These are phyloP conservation scores for Oleoguttula mirabilis DNA, from an alignment of 495 filamentous ascomycete species.

Conservation along the genomic window DNA sequence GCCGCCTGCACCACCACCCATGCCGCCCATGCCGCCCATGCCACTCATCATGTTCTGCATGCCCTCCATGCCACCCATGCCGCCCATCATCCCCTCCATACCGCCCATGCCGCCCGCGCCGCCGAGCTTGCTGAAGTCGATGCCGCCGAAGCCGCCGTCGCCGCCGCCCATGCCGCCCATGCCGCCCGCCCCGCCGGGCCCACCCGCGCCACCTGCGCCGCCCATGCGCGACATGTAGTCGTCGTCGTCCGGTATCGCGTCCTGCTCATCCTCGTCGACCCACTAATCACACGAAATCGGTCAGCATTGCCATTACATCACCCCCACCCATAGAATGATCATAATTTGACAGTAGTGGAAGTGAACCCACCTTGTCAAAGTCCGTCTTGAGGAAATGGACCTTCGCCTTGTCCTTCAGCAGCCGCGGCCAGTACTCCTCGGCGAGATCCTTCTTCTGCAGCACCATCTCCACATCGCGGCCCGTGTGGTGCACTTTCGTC, in stretches of 20 bases:
- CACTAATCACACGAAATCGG: too few species aligned
- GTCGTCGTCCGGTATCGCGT: conserved; percentile 73
- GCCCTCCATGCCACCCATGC: conserved; percentile 27
- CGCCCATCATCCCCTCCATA: conserved; percentile 37
- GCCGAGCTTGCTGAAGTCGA: conserved; percentile 84
- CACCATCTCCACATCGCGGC: conserved; percentile 75
- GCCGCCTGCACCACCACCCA: conserved; percentile 41
- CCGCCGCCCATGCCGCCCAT: conserved; percentile 32
- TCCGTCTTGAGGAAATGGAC: conserved; percentile 96
- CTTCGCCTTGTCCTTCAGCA: conserved; percentile 81
- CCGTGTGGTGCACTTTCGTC: conserved; percentile 71
- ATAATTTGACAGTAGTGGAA: too few species aligned
- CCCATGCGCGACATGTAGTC: conserved; percentile 53
- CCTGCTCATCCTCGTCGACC: conserved; percentile 99
- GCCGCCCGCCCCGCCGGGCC: conserved; percentile 29
- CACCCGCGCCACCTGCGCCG: conserved; percentile 51
- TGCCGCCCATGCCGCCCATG: conserved; percentile 27
- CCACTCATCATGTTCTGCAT: conserved; percentile 36
- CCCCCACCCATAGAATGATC: too few species aligned
- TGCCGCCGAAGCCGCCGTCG: conserved; percentile 52
- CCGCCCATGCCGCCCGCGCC: conserved; percentile 45
- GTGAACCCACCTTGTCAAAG: conserved; percentile 72
- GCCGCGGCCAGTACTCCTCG: conserved; percentile 83
- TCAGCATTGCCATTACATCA: too few species aligned
- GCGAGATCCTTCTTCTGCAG: conserved; percentile 93